These are phyloP conservation scores for Collybiopsis luxurians DNA, from an alignment of 768 basidiomycete species.

Conservation along the genomic window DNA sequence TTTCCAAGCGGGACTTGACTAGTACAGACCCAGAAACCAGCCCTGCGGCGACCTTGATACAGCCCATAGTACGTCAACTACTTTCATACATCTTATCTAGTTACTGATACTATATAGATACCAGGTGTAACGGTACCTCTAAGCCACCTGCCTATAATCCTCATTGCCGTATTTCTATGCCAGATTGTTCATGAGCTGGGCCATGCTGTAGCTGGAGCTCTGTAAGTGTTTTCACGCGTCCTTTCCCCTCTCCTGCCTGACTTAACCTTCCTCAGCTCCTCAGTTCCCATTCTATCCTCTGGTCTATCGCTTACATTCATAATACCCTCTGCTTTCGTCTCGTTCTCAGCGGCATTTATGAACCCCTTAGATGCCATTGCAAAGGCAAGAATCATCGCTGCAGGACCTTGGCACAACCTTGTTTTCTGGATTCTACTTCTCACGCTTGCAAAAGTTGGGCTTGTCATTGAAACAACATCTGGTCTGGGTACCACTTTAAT, in stretches of 20 bases:
- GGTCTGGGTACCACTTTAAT: slow-evolving; percentile 27
- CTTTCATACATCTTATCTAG: slow-evolving; percentile 7
- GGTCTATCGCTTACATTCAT: slow-evolving; percentile 61
- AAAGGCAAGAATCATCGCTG: slow-evolving; percentile 61
- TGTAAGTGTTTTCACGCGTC: slow-evolving; percentile 42
- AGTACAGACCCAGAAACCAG: neutral
- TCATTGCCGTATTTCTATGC: slow-evolving; percentile 56
- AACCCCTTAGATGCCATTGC: slow-evolving; percentile 37
- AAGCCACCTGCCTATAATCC: slow-evolving; percentile 63
- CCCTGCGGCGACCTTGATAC: neutral
- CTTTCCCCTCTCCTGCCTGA: neutral
- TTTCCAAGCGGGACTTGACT: neutral
- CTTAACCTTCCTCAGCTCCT: slow-evolving; percentile 44
- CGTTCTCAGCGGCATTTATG: slow-evolving; percentile 45
- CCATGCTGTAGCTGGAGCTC: slow-evolving; percentile 72
- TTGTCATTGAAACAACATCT: slow-evolving; percentile 5
- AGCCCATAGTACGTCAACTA: neutral
- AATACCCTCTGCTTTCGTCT: slow-evolving; percentile 75
- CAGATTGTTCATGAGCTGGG: slow-evolving; percentile 82
- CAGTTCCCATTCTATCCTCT: slow-evolving; percentile 56
- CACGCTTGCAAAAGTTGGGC: slow-evolving; percentile 25
- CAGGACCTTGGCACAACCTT: slow-evolving; percentile 81
- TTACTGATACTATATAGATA: slow-evolving; percentile 45
- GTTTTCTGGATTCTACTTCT: slow-evolving; percentile 51
- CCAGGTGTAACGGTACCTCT: slow-evolving; percentile 82